Evolutionary conservation across 257 asterid species (phyloP), one percentile per base, ranked within the genome.

Genomic region (Ilex asprella): DNA sequence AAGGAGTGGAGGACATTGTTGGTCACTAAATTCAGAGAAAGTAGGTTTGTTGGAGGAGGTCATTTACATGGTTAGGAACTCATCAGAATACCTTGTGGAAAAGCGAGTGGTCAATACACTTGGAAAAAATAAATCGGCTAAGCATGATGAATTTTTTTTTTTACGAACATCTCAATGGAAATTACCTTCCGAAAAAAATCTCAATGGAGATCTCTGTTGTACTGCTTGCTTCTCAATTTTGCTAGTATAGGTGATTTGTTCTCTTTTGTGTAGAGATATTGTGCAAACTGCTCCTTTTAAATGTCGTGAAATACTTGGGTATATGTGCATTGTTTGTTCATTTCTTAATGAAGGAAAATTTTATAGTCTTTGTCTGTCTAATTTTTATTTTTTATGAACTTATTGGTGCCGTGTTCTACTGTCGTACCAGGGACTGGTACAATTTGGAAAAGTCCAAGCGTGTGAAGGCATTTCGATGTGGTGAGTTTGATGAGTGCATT

Each of bases 381-480:
- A 31, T 16, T 54, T 21, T 65, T 12, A 11, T 70, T 15, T 30
- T 31, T 50, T 66, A 59, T 69, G 75, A 51, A 7, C 41, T 61
- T 59, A 71, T 64, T 78, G 58, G 66, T 58, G 64, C 21, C 57
- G 11, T 63, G 58, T 53, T 53, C 56, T 50, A 50, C 5, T 35
- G 41, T 35, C 41, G 2, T 60, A 30, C 56, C 78, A 93, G 99
- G 82, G 99, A 89, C 76, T 93, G 99, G 99, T 93, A 93, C 84
- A 93, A 93, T 75, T 67, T 93, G 82, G 99, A 93, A 81, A 93
- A 89, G 81, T 93, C 99, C 14, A 93, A 93, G 76, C 96, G 96
- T 30, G 97, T 93, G 31, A 93, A 93, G 83, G 76, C 94, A 64
- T 93, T 93, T 75, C 89, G 99, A 12, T 93, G 96, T 77, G 99